Evolutionary conservation across 2,329 filamentous ascomycete genomes (phyloP).

Genomic region (Fusarium verticillioides): DNA sequence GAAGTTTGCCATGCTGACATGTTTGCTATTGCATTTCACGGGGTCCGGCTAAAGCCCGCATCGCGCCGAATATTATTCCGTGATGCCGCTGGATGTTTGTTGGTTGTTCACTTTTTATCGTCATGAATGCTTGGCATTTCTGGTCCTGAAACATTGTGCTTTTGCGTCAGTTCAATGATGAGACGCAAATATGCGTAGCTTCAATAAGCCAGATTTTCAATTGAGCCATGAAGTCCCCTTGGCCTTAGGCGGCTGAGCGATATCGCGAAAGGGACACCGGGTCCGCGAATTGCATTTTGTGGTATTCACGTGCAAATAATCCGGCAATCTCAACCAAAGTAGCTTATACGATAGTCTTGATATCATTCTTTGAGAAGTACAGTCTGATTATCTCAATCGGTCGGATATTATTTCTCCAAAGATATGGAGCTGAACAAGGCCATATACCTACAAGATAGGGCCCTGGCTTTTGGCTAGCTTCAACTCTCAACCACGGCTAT

Average conservation of each 20-base stretch:
- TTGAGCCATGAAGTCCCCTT: background rate
- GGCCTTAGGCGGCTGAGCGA: background rate
- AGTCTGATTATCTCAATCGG: rapidly evolving
- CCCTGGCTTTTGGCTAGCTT: background rate
- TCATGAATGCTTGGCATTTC: background rate
- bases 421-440: background rate
- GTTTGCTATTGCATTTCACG: background rate
- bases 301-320: background rate
- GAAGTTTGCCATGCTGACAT: background rate
- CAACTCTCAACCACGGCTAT: no score
- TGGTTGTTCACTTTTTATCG: background rate
- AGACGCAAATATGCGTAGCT: no score
- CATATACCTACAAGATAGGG: background rate
- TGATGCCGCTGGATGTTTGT: background rate
- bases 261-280: background rate
- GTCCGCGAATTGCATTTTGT: no score
- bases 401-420: rapidly evolving
- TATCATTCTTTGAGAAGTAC: background rate
- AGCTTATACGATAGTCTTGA: no score
- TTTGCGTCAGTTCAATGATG: rapidly evolving
- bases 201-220: background rate
- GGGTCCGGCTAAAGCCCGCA: background rate
- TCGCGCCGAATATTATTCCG: constrained; percentile 13
- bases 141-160: no score
- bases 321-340: background rate